Evolutionary conservation across 2,329 filamentous ascomycete genomes (phyloP), one percentile per base, ranked within the genome.

Genomic region (Diaporthe amygdali): DNA sequence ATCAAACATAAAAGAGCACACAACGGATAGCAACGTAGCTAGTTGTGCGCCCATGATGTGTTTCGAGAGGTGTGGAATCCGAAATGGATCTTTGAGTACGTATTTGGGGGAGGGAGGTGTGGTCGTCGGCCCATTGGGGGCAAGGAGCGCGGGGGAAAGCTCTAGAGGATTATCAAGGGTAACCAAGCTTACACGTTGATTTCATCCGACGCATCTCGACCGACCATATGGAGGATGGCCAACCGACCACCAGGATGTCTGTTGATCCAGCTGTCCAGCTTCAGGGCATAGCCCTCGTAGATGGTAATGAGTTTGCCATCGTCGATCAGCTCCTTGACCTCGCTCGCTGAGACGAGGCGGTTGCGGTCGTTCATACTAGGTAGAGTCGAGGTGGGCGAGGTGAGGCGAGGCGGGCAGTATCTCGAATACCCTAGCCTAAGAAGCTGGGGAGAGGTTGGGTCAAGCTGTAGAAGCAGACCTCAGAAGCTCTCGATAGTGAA

Each of bases 161-260:
- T 17, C 15, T 70, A 49, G 37, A 66, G 32, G 46, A 46, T 70
- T 66, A 68, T 41, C 34, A 25, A 54, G 39, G 34, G n/a, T 44
- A 12, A 49, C 27, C n/a, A 56, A 59, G 78, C 74, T 83, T 86
- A 89, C 88, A 85, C 86, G 73, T 86, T 86, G 75, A 90, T 89
- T 76, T 90, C 88, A 76, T 89, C 86, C 25, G 87, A 88, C 30
- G 88, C 87, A 79, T 90, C 88, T 78, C 83, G 84, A 69, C 88
- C 88, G 5, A 90, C 86, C 87, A 90, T 90, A 80, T 91, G 89
- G 73, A 88, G 77, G 72, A 91, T 89, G 25, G 89, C 87, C 32
- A 91, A 80, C 17, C 83, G 81, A 39, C 90, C 90, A 25, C 90
- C 90, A 0, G 90, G 90, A 75, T 91, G 90, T 69, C 81, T 84